These are phyloP conservation scores for Geosmithia flava DNA, from an alignment of 2,329 filamentous ascomycete species.

Conservation along the genomic window DNA sequence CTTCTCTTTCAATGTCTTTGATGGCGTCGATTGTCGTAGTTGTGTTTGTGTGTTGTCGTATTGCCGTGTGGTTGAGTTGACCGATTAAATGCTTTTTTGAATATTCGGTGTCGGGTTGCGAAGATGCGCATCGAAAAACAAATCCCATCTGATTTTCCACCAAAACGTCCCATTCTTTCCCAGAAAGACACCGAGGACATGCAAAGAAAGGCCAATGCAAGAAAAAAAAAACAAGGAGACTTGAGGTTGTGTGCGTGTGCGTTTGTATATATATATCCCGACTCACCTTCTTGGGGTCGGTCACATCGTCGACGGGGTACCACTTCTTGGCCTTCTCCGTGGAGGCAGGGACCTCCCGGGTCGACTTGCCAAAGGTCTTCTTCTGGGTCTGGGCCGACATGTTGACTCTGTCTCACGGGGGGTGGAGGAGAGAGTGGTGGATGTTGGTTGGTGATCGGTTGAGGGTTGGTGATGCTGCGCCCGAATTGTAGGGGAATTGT, in stretches of 20 bases:
- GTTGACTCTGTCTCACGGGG: constrained; percentile 36
- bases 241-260: background rate
- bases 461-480: constrained; percentile 20
- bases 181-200: background rate
- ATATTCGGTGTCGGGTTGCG: too few species aligned
- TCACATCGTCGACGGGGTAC: constrained; percentile 92
- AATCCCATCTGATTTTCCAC: too few species aligned
- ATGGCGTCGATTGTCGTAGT: background rate
- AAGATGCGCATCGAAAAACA: too few species aligned
- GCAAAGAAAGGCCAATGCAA: background rate
- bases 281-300: constrained; percentile 90
- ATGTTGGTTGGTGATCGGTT: constrained; percentile 8
- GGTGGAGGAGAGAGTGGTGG: constrained; percentile 22
- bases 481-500: constrained; percentile 26
- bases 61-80: background rate
- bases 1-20: background rate
- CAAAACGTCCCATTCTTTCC: background rate
- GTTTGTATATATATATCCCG: constrained; percentile 3
- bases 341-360: constrained; percentile 77
- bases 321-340: constrained; percentile 96
- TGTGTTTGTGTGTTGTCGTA: background rate
- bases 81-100: too few species aligned
- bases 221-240: background rate
- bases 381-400: constrained; percentile 68
- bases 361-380: constrained; percentile 97